Evolutionary conservation across 2,329 filamentous ascomycete species (phyloP).

Genomic region (Tolypocladium nubicola): DNA sequence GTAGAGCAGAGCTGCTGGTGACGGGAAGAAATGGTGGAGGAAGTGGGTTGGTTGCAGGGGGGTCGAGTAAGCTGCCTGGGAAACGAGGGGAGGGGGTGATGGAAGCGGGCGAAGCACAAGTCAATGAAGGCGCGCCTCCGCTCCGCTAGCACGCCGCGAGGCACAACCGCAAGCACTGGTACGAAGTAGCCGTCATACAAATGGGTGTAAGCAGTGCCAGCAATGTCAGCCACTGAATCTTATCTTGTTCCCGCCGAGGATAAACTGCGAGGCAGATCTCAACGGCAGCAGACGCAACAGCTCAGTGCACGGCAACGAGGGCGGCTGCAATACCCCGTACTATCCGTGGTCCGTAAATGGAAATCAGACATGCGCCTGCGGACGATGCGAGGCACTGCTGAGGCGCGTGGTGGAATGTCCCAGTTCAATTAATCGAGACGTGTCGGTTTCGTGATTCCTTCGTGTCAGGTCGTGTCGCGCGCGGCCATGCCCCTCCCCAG

Average conservation of each 20-base stretch:
- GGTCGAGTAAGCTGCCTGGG: neutral
- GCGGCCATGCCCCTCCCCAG: neutral
- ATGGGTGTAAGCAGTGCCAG: neutral
- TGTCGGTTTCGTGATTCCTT: conserved; percentile 32
- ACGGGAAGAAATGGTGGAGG: neutral
- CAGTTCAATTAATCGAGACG: conserved; percentile 25
- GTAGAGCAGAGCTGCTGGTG: neutral
- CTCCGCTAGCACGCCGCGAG: neutral
- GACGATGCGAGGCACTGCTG: neutral
- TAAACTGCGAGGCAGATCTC: neutral
- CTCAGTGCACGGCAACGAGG: neutral
- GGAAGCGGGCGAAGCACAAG: neutral
- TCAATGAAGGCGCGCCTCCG: neutral
- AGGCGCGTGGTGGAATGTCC: conserved; percentile 11
- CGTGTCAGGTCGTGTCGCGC: conserved; percentile 22
- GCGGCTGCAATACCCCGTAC: neutral
- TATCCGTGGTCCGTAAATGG: neutral
- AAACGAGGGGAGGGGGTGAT: neutral
- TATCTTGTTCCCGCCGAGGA: neutral
- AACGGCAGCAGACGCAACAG: neutral
- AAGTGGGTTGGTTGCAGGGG: neutral
- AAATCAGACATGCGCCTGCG: neutral
- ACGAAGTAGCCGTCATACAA: no score
- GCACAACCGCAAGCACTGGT: no score
- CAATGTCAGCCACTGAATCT: neutral